These are phyloP conservation scores for Rutstroemia sydowiana DNA, from an alignment of 2,329 filamentous ascomycete genomes.

Conservation along the genomic window DNA sequence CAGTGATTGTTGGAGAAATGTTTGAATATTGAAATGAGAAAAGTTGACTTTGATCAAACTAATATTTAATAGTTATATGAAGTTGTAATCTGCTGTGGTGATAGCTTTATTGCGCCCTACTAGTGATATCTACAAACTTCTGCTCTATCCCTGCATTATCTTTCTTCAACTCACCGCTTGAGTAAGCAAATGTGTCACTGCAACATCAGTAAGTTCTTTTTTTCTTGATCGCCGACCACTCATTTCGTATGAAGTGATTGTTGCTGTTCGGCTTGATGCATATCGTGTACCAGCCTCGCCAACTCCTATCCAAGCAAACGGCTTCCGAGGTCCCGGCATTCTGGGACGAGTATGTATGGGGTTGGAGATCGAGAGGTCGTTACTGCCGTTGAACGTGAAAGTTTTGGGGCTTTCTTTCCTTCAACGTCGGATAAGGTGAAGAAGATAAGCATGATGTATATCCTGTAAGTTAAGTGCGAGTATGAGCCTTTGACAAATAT, in stretches of 20 bases:
- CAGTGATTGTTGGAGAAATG: too few relatives aligned
- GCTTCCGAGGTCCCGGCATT: neutral
- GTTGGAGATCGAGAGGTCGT: neutral
- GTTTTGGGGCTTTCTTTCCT: neutral
- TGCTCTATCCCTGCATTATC: neutral
- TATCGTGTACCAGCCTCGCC: constrained; percentile 2
- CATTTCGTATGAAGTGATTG: neutral
- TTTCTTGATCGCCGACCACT: constrained; percentile 8
- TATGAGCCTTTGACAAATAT: neutral
- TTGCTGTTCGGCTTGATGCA: constrained; percentile 3
- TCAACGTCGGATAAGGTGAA: neutral
- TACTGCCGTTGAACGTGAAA: constrained; percentile 2
- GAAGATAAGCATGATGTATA: neutral
- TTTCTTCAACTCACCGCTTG: neutral
- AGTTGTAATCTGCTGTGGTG: too few relatives aligned
- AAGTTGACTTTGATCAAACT: too few relatives aligned
- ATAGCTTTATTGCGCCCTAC: too few relatives aligned
- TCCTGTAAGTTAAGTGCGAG: constrained; percentile 1
- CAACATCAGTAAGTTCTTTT: neutral
- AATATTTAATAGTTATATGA: too few relatives aligned
- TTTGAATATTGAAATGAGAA: too few relatives aligned
- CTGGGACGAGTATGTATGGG: neutral
- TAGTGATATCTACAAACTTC: too few relatives aligned
- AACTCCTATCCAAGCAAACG: constrained; percentile 2
- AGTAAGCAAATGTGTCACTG: neutral